Base-by-base conservation (phyloP, 1,284 basidiomycete species). In the Earliella scabrosa region DNA sequence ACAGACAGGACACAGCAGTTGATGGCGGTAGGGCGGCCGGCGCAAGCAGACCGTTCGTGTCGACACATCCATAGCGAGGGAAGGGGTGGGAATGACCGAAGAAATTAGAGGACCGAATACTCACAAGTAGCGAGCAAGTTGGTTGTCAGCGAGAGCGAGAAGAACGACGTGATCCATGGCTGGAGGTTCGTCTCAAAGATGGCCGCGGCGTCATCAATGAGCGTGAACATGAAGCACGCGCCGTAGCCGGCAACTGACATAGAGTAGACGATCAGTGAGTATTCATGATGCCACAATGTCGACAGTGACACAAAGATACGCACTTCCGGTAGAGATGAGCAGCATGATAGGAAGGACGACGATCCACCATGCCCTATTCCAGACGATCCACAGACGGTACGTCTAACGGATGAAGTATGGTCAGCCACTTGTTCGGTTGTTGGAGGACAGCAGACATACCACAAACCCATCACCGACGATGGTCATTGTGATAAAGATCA, bases 81-180 rank as follows among this genome's bases (percentile, higher is more conserved):
- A n/a, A n/a, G n/a, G n/a, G n/a, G n/a, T n/a, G n/a, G n/a, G n/a
- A n/a, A n/a, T n/a, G n/a, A n/a, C n/a, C n/a, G n/a, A n/a, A n/a
- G n/a, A n/a, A n/a, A n/a, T n/a, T n/a, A n/a, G n/a, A n/a, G n/a
- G n/a, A n/a, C n/a, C n/a, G n/a, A n/a, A 36, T 3, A 54, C 59
- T 54, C 26, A 60, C 59, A 44, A 7, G 59, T 60, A 10, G 51
- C 40, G n/a, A 57, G 32, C n/a, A 57, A 40, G 44, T 60, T 60
- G 16, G 59, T 60, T 3, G 49, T 45, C 14, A 60, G 55, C 4
- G 59, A 60, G n/a, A 60, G 51, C 3, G 39, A 40, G 32, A 60
- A 60, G 54, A 60, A 60, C 14, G 54, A 51, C 21, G 50, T 45
- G 39, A 56, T 56, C 59, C 59, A 60, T 3, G 59, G 59, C 32